Conservation (phyloP, 2,329 filamentous ascomycete species). For the Aspergillus sp. region DNA sequence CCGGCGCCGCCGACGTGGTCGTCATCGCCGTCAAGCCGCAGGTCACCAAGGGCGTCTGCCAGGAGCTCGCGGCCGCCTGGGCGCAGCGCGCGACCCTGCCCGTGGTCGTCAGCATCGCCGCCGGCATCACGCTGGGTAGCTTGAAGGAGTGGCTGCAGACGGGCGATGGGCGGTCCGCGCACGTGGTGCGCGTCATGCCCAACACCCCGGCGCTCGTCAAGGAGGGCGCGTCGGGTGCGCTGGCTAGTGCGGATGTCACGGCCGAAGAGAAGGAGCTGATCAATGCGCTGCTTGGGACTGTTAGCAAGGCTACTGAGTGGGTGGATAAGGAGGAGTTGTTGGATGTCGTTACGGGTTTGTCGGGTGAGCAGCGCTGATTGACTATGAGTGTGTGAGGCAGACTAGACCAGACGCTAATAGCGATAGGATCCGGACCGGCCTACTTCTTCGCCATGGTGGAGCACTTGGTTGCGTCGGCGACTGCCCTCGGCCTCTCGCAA, state of each 20-base stretch:
- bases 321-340: conserved; percentile 33
- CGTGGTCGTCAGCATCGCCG: conserved; percentile 34
- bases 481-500: conserved; percentile 28
- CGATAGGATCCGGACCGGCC: conserved; percentile 33
- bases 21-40: conserved; percentile 37
- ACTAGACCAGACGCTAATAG: neutral
- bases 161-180: conserved; percentile 21
- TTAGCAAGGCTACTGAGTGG: conserved; percentile 36
- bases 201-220: conserved; percentile 34
- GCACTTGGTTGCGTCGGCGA: conserved; percentile 32
- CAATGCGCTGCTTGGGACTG: conserved; percentile 26
- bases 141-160: conserved; percentile 30
- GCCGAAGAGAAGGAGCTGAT: conserved; percentile 31
- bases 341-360: conserved; percentile 37
- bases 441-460: conserved; percentile 40
- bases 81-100: conserved; percentile 22
- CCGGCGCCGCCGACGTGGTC: conserved; percentile 27
- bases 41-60: conserved; percentile 31
- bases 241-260: conserved; percentile 26
- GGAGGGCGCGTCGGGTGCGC: conserved; percentile 32
- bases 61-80: conserved; percentile 31
- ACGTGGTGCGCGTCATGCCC: conserved; percentile 36
- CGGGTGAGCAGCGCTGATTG: conserved; percentile 22
- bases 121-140: conserved; percentile 32
- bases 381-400: neutral